Base-by-base conservation (phyloP, 1,284 basidiomycete genomes). In the Pseudozyma sp. region DNA sequence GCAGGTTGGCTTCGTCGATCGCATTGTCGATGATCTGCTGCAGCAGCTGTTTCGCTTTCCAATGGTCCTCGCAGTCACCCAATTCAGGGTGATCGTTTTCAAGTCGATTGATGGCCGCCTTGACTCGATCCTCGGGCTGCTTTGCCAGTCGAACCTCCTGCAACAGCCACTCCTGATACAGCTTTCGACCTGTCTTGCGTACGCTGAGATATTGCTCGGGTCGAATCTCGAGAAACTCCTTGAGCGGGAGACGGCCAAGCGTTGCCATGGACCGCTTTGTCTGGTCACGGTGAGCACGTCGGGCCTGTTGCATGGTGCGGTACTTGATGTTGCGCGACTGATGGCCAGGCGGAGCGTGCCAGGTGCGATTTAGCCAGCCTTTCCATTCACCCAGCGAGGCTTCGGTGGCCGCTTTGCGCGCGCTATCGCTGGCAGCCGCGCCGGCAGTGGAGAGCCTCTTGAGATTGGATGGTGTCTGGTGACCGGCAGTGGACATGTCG, bases 1-100 rank as follows among this genome's bases (percentile, higher is more conserved):
- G 75, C 56, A 77, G 19, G n/a, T 73, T 76, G 11, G 70, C 67
- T 34, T 78, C 77, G 50, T 78, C 77, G 54, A 78, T 78, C 2
- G 77, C 73, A 49, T 78, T 78, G 51, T 78, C 77, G 49, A 78
- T 76, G 42, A 78, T 75, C 58, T 78, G 77, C 62, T 76, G 74
- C 31, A 78, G 67, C 30, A 78, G 53, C 33, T 78, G 73, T 35
- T 60, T 54, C 19, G 77, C 70, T 48, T 78, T 78, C 74, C 74
- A 78, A 45, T 73, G 69, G 14, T 66, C 77, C 49, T 78, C 77
- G 52, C 77, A 78, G 31, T 78, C 74, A 7, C 69, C 74, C 9
- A 78, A 54, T 43, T 74, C 68, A 2, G 69, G 59, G 54, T 70
- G 70, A 11, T 71, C 68, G 43, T 64, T 57, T 44, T 78, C 77